A percentile compares a stretch with the other conserved stretches of the same genome.
Conservation (phyloP, 805 yeast genomes). For the Yarrowia porcina region DNA sequence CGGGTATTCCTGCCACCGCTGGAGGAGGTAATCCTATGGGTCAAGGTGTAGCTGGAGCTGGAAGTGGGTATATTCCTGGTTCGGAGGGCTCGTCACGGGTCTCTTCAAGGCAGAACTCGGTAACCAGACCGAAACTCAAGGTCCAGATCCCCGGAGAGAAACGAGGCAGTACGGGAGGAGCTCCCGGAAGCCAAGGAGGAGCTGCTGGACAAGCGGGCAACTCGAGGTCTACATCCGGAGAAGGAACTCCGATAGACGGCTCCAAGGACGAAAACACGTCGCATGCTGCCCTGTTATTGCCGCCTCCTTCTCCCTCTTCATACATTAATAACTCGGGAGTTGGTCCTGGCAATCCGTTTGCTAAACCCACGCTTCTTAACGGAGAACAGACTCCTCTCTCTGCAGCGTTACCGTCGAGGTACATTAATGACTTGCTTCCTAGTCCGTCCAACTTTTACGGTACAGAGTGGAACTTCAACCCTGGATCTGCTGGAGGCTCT, state of each 20-base stretch:
- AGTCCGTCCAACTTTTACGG: constrained; percentile 77
- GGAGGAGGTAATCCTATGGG: constrained; percentile 3
- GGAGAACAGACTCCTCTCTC: constrained; percentile 70
- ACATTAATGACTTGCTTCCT: constrained; percentile 69
- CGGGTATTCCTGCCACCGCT: background rate
- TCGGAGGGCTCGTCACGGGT: constrained; percentile 27
- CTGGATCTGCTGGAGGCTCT: constrained; percentile 32
- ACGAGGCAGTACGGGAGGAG: constrained; percentile 16
- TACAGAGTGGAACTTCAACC: constrained; percentile 51
- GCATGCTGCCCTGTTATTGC: constrained; percentile 33
- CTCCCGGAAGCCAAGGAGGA: constrained; percentile 24
- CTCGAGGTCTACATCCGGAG: constrained; percentile 1
- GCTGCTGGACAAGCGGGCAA: constrained; percentile 22
- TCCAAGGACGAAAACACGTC: background rate
- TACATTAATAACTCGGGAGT: constrained; percentile 33
- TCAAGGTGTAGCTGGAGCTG: constrained; percentile 24
- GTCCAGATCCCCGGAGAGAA: constrained; percentile 27
- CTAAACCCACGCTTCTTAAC: constrained; percentile 34
- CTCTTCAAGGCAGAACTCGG: constrained; percentile 27
- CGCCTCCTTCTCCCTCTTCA: constrained; percentile 40
- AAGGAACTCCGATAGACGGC: constrained; percentile 8
- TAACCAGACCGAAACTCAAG: constrained; percentile 27
- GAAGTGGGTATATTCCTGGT: constrained; percentile 27
- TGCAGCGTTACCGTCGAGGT: constrained; percentile 67
- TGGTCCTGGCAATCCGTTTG: constrained; percentile 41